phyloP scores from a whole-genome alignment of 768 basidiomycete genomes.

The Tylopilus sp. region DNA sequence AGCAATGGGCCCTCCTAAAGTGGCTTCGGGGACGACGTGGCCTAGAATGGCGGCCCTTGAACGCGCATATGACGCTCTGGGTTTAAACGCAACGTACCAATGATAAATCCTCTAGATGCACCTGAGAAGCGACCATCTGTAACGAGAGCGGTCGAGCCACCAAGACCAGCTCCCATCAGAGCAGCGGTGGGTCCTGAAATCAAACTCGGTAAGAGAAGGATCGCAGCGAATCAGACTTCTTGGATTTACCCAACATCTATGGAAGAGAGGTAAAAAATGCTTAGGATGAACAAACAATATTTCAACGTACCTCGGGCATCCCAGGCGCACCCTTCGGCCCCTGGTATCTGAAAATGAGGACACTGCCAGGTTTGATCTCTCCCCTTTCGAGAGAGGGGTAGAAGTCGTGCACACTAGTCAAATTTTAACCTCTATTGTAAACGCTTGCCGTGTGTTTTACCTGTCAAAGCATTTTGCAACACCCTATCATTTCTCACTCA shows the following conservation, averaged over 20 bases:
- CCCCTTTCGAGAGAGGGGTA: slow-evolving; percentile 71
- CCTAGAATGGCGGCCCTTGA: slow-evolving; percentile 40
- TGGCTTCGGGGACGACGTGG: slow-evolving; percentile 63
- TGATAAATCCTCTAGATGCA: slow-evolving; percentile 66
- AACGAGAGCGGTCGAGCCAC: slow-evolving; percentile 73
- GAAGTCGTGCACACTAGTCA: slow-evolving; percentile 58
- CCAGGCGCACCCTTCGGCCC: slow-evolving; percentile 91
- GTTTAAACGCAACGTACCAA: slow-evolving; percentile 34
- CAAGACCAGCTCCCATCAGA: slow-evolving; percentile 80
- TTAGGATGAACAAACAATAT: not conserved
- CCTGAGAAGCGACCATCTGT: slow-evolving; percentile 91
- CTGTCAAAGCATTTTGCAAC: slow-evolving; percentile 75
- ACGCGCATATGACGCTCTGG: slow-evolving; percentile 23
- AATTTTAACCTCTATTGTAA: not conserved
- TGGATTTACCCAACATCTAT: slow-evolving; percentile 43
- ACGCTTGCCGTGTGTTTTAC: slow-evolving; percentile 29
- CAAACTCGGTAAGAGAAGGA: slow-evolving; percentile 4
- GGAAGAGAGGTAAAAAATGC: not conserved
- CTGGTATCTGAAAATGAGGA: slow-evolving; percentile 83
- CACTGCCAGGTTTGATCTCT: slow-evolving; percentile 71
- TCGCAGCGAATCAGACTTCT: not conserved
- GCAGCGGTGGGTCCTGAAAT: slow-evolving; percentile 70
- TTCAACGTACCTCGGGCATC: slow-evolving; percentile 75
- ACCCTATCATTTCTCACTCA: slow-evolving; percentile 42
- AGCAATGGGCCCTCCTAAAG: slow-evolving; percentile 82